Evolutionary conservation across 148 eudicot species (phyloP).

Genomic region (Suaeda aralocaspica): DNA sequence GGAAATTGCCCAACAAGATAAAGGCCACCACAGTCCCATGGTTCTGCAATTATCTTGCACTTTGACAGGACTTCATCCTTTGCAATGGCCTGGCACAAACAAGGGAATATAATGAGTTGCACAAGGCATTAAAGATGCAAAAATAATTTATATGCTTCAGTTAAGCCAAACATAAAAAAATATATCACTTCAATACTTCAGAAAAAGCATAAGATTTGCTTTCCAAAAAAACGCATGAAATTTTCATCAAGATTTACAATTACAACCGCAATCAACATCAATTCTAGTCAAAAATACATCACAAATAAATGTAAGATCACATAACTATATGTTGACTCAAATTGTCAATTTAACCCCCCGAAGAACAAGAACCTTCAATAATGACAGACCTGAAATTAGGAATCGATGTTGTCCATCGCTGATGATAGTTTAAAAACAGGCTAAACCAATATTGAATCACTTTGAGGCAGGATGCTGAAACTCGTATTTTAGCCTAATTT

Average conservation of each 20-base stretch:
- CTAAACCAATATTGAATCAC: neutral
- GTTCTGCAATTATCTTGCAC: constrained; percentile 92
- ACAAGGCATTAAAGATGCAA: neutral
- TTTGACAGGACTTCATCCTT: constrained; percentile 72
- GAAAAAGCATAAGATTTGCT: neutral
- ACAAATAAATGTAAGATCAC: neutral
- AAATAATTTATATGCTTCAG: neutral
- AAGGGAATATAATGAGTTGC: constrained; percentile 7
- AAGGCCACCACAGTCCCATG: constrained; percentile 99
- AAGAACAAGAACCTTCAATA: neutral
- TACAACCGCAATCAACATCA: neutral
- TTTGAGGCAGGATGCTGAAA: neutral
- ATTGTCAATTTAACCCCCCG: neutral
- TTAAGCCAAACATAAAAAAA: constrained; percentile 5
- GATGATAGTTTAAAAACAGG: too few species aligned
- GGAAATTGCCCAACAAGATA: constrained; percentile 96
- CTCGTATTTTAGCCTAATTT: neutral
- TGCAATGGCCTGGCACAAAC: constrained; percentile 78
- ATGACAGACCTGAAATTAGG: neutral
- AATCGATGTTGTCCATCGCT: neutral
- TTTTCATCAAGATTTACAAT: too few species aligned
- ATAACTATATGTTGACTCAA: neutral
- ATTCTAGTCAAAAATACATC: neutral
- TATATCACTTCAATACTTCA: neutral
- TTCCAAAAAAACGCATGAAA: too few species aligned